Evolutionary conservation across 352 stramenopile species (phyloP), one percentile per base, ranked within the genome.

Genomic region (Pythium diclinum): DNA sequence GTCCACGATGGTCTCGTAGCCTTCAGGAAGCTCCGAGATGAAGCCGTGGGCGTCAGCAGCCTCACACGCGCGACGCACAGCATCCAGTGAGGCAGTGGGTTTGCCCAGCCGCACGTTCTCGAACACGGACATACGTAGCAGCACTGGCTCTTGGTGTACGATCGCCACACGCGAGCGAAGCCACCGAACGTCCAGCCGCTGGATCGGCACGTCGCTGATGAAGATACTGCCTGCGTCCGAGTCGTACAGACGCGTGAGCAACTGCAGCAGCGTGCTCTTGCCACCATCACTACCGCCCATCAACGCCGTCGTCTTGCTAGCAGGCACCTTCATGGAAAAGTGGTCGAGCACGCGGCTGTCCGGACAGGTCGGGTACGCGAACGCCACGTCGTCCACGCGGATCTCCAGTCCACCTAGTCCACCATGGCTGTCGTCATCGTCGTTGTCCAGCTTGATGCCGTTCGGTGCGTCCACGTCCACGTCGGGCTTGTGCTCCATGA

Each of bases 11-110:
- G 79, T 89, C 38, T 88, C 66, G 64, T 83, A 88, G 14, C 66
- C 60, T 28, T 83, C 49, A 6, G 68, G 77, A 14, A 98, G 88
- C 11, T 66, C 55, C 6, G 60, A 64, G 76, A 97, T 96, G 61
- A 98, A 98, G 56, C 79, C 73, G 69, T 95, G 72, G 0, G 88
- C 89, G 72, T 96, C 96, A 21, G 93, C 91, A 33, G 88, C 68
- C 61, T 79, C 79, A 8, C 88, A 88, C 17, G 89, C 91, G 9
- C 85, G 34, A 21, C 79, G 68, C 38, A 97, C 77, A 60, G 96
- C 63, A n/a, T 87, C 70, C 21, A 72, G 59, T 2, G 76, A 81
- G 6, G 77, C 79, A 33, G 61, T 38, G 3, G 63, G 69, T 11
- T 71, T 72, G n/a, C 86, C 87, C 38, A 90, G 81, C 10, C 61